Evolutionary conservation across 129 eudicot genomes (phyloP), one percentile per base, ranked within the genome.

Genomic region (Flaveria robusta): DNA sequence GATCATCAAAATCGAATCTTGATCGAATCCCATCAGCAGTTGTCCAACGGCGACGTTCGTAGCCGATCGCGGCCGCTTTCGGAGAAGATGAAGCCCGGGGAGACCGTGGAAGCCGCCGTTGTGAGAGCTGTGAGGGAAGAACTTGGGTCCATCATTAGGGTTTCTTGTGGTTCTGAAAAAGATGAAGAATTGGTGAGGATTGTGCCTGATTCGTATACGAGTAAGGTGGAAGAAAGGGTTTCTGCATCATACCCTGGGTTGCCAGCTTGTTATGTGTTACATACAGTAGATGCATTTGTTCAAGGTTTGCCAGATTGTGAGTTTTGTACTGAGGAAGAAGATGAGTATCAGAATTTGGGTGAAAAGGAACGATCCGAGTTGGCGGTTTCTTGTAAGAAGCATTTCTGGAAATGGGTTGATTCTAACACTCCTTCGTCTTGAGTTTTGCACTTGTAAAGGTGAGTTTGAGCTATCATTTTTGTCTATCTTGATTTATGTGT

Each of bases 331-430:
- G 96, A 85, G 77, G 98, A 94, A 66, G 84, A 20, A n/a, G 87
- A 81, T 22, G 97, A 88, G 73, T 87, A 91, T 55, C 80, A 29
- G 72, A 81, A 75, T 60, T 74, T 76, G 72, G 84, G 49, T 31
- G 90, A 56, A 67, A 80, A 56, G 37, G 55, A 67, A 16, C 74
- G 71, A 16, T 84, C 79, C 0, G 85, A 80, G 43, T 79, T 74
- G 14, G 98, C 98, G 9, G 86, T 93, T 68, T 77, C 83, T 8
- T 89, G 95, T 77, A 91, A 79, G 80, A 90, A 81, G 83, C 98
- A 90, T 84, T 90, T 72, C 43, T 93, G 98, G 98, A 93, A 87
- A 68, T 93, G 98, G 98, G 88, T 93, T 79, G 87, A 86, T 73
- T 67, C 81, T 80, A 69, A 78, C 85, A 72, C 65, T 12, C 63